Percentiles rank a stretch among this genome's conserved stretches.
Conservation (phyloP, 139 green algal genomes). For the Tetratostichococcus sp. region DNA sequence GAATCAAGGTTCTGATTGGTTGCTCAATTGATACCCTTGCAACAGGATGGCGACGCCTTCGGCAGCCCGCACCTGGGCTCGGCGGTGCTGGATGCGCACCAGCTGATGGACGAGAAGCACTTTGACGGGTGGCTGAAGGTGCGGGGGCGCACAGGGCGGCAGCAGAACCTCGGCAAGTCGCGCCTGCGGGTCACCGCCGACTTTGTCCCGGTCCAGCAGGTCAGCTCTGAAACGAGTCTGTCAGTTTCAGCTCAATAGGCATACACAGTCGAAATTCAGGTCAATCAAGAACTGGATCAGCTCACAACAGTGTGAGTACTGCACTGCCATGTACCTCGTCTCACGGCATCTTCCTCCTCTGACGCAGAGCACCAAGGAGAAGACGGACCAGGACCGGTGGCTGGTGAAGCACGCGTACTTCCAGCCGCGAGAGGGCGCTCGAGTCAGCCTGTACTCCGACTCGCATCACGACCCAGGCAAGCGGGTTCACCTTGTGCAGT, state of each 20-base stretch:
- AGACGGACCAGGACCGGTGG: neutral
- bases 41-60: neutral
- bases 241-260: too few species aligned
- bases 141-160: too few species aligned
- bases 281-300: too few species aligned
- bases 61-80: neutral
- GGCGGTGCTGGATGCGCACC: neutral
- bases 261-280: too few species aligned
- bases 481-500: too few species aligned
- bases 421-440: slow-evolving; percentile 24
- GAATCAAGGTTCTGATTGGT: too few species aligned
- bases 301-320: too few species aligned
- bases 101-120: neutral
- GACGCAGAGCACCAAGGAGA: neutral
- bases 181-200: neutral
- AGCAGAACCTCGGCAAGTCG: neutral
- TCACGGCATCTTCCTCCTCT: too few species aligned
- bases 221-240: neutral
- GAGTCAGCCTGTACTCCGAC: slow-evolving; percentile 59
- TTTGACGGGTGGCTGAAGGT: neutral
- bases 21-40: too few species aligned
- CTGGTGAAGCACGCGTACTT: slow-evolving; percentile 17
- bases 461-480: slow-evolving; percentile 14
- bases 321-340: too few species aligned
- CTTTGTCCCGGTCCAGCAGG: neutral